Conservation (phyloP, 1,284 basidiomycete species). For the Boletellus dicymbophilus region DNA sequence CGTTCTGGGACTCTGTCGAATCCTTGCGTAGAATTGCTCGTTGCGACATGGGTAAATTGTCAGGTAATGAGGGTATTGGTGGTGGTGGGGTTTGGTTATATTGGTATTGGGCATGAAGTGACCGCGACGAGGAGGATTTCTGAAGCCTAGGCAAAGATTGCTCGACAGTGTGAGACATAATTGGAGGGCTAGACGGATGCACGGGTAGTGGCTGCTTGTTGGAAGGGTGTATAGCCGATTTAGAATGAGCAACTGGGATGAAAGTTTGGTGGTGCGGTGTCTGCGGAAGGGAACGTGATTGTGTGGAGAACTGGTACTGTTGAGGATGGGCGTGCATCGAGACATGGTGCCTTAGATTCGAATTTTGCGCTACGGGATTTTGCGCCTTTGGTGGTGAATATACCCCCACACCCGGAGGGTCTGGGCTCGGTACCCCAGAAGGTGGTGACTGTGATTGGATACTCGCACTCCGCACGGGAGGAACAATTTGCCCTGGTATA, state of each 20-base stretch:
- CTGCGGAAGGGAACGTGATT: slow-evolving; percentile 17
- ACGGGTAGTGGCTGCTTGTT: slow-evolving; percentile 10
- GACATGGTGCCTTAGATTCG: slow-evolving; percentile 20
- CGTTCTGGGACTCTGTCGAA: slow-evolving; percentile 32
- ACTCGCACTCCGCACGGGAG: slow-evolving; percentile 46
- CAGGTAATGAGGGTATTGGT: slow-evolving; percentile 47
- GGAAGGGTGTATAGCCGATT: slow-evolving; percentile 2
- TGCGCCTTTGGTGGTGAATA: slow-evolving; percentile 23
- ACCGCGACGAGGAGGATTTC: slow-evolving; percentile 63
- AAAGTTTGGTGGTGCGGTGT: slow-evolving; percentile 11
- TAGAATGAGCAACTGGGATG: slow-evolving; percentile 3
- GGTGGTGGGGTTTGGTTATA: slow-evolving; percentile 39
- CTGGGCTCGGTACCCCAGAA: slow-evolving; percentile 11
- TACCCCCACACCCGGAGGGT: slow-evolving; percentile 13
- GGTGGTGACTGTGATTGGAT: slow-evolving; percentile 29
- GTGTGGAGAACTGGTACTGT: slow-evolving; percentile 35
- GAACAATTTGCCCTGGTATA: slow-evolving; percentile 39
- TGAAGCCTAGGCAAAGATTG: slow-evolving; percentile 43
- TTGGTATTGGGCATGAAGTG: slow-evolving; percentile 57
- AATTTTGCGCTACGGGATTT: slow-evolving; percentile 6
- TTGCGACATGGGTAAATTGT: slow-evolving; percentile 40
- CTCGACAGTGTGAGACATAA: slow-evolving; percentile 22
- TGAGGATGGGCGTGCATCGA: slow-evolving; percentile 31
- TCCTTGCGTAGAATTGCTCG: slow-evolving; percentile 21
- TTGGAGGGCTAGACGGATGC: slow-evolving; percentile 8